Evolutionary conservation across 2,329 filamentous ascomycete species (phyloP).

Genomic region (Scytalidium lignicola): DNA sequence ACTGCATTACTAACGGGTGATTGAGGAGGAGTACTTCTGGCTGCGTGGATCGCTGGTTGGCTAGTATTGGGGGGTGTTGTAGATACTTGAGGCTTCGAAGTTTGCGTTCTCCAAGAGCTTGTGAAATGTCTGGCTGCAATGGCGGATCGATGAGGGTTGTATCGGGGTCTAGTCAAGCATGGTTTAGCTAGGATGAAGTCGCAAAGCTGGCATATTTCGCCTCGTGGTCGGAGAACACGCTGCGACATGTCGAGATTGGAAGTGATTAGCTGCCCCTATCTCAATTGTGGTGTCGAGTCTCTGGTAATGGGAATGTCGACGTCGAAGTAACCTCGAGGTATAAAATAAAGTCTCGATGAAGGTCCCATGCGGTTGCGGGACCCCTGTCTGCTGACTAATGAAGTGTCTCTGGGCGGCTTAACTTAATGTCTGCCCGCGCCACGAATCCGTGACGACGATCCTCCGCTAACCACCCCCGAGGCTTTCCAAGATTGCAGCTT

Average conservation of each 20-base stretch:
- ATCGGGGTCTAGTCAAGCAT: constrained; percentile 3
- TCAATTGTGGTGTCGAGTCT: not conserved
- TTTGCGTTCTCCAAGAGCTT: not conserved
- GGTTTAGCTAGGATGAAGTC: constrained; percentile 26
- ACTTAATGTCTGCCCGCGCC: not conserved
- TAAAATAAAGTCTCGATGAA: not conserved
- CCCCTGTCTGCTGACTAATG: not conserved
- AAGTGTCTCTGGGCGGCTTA: not conserved
- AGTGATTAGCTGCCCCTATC: not conserved
- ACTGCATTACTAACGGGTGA: not conserved
- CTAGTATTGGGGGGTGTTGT: not conserved
- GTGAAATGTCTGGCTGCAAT: not conserved
- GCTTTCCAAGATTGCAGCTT: not conserved
- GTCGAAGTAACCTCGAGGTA: not conserved
- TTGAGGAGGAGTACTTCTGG: not conserved
- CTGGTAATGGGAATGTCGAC: not conserved
- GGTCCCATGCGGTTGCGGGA: not conserved
- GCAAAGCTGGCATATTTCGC: constrained; percentile 41
- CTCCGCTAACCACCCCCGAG: not conserved
- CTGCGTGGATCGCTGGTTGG: not conserved
- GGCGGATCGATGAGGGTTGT: not conserved
- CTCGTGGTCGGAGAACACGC: constrained; percentile 24
- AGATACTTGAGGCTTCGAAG: not conserved
- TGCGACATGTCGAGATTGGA: constrained; percentile 32
- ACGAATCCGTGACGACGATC: not conserved